phyloP scores from a whole-genome alignment of 495 filamentous ascomycete genomes.

The Rhypophila decipiens region DNA sequence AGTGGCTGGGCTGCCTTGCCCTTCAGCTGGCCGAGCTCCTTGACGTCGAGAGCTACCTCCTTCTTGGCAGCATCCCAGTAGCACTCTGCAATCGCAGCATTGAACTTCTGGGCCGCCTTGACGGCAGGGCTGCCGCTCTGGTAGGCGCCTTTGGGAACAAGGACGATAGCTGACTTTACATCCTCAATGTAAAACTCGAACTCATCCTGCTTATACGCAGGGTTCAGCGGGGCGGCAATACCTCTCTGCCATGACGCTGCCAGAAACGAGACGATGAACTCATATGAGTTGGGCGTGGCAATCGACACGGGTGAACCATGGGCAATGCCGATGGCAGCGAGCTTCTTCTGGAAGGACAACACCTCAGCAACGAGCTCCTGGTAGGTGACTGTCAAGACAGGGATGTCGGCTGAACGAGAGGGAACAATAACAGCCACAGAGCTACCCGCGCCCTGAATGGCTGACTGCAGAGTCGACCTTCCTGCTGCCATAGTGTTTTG shows the following conservation, averaged over 20 bases:
- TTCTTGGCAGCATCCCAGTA: conserved; percentile 58
- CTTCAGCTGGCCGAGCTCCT: conserved; percentile 60
- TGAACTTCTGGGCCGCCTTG: conserved; percentile 64
- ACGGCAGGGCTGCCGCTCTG: conserved; percentile 58
- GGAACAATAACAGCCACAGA: conserved; percentile 63
- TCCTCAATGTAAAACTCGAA: conserved; percentile 89
- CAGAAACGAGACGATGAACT: conserved; percentile 77
- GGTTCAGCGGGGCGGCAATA: conserved; percentile 75
- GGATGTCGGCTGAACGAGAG: conserved; percentile 30
- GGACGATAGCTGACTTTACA: conserved; percentile 64
- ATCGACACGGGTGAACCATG: conserved; percentile 65
- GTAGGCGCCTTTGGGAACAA: conserved; percentile 66
- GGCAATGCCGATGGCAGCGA: conserved; percentile 62
- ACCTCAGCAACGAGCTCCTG: conserved; percentile 54
- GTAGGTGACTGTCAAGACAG: conserved; percentile 58
- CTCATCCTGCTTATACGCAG: conserved; percentile 77
- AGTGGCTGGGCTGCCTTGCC: conserved; percentile 43
- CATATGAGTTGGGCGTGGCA: conserved; percentile 69
- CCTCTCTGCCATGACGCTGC: conserved; percentile 69
- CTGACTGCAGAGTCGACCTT: conserved; percentile 33
- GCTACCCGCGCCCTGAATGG: conserved; percentile 32
- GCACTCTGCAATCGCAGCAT: conserved; percentile 72
- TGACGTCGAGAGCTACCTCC: conserved; percentile 68
- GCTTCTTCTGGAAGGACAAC: conserved; percentile 59
- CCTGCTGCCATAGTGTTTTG: too few relatives aligned